Evolutionary conservation across 345 rosid genomes (phyloP), one percentile per base, ranked within the genome.

Genomic region (Erysimum cheiranthoides): DNA sequence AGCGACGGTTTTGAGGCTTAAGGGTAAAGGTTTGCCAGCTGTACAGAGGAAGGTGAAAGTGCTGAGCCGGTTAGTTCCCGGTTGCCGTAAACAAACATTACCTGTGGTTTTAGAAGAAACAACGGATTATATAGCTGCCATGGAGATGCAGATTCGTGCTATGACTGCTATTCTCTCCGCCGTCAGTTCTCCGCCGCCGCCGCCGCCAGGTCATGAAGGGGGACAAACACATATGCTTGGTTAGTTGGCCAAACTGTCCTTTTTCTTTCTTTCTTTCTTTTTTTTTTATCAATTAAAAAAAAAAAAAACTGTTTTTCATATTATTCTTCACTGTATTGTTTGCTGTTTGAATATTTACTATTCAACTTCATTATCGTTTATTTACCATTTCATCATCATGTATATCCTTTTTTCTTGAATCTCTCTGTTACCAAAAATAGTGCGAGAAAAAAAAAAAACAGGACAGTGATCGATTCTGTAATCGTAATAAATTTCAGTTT

Each of bases 101-200:
- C 97, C 97, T 8, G 91, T 96, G 61, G 88, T 96, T 66, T 87
- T 96, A 34, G 98, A 96, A 71, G 98, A 96, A 73, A 93, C 95
- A 0, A 87, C 96, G 0, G 99, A 96, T 85, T 96, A 96, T 62
- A 96, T 96, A 45, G 91, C 94, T 10, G 99, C 99, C 3, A 82
- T 93, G 73, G 94, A 96, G 97, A 96, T 96, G 99, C 98, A 96
- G 78, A 86, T 96, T 52, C 83, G 95, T 60, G 88, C 96, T 77
- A 89, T 96, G 99, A 84, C 77, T n/a, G 90, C 90, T 28, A 76
- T 96, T 21, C 89, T 90, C 36, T 83, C 87, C 70, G 71, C 77
- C 76, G 52, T 85, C 35, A 72, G 74, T 78, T 71, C 88, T 30
- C 68, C 69, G 12, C 45, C 78, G 59, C 62, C 60, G 17, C 61